These are phyloP conservation scores for Ophiostoma sp. DNA, from an alignment of 2,329 filamentous ascomycete species.

Conservation along the genomic window DNA sequence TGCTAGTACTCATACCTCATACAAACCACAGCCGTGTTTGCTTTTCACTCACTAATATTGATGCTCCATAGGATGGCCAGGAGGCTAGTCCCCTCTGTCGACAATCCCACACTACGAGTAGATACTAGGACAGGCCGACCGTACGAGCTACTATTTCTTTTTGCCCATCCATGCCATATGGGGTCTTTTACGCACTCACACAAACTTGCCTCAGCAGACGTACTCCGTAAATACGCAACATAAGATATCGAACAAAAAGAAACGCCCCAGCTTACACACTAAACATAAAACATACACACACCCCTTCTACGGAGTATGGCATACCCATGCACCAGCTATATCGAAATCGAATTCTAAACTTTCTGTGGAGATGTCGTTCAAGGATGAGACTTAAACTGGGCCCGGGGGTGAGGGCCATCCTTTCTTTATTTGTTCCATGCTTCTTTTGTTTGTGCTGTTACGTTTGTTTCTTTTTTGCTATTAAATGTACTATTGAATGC, in stretches of 20 bases:
- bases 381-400: conserved; percentile 15
- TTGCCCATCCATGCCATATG: not conserved
- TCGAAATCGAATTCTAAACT: not conserved
- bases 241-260: too few relatives aligned
- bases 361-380: conserved; percentile 7
- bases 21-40: not conserved
- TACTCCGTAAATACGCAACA: too few relatives aligned
- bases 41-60: too few relatives aligned
- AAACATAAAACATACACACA: not conserved
- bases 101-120: not conserved
- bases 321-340: too few relatives aligned
- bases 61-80: too few relatives aligned
- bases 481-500: not conserved
- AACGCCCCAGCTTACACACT: not conserved
- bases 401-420: conserved; percentile 15
- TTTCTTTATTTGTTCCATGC: conserved; percentile 13
- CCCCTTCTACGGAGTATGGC: not conserved
- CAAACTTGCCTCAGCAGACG: too few relatives aligned
- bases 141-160: too few relatives aligned
- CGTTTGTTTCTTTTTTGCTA: not conserved
- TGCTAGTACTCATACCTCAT: not conserved
- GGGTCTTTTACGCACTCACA: too few relatives aligned
- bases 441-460: not conserved
- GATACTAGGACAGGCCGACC: not conserved
- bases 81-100: not conserved